Evolutionary conservation across 257 asterid species (phyloP).

Genomic region (Misopates orontium): DNA sequence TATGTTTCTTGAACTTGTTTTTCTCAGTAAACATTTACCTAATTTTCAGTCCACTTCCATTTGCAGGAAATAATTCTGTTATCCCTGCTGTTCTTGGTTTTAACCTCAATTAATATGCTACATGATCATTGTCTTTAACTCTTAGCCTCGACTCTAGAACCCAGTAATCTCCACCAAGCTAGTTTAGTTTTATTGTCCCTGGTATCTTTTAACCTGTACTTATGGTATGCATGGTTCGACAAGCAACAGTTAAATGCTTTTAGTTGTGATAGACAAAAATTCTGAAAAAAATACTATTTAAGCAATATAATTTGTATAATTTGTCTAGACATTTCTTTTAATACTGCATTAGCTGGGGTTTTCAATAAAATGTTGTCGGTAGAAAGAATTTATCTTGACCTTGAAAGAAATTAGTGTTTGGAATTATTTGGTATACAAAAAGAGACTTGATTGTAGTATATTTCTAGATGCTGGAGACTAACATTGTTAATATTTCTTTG

Average conservation of each 20-base stretch:
- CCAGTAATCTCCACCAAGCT: neutral
- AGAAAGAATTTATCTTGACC: slow-evolving; percentile 3
- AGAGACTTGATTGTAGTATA: slow-evolving; percentile 13
- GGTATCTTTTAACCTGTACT: neutral
- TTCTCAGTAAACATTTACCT: slow-evolving; percentile 4
- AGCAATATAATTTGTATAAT: neutral
- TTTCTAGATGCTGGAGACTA: slow-evolving; percentile 18
- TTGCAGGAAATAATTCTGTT: neutral
- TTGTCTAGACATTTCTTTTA: neutral
- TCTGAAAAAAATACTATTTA: too few relatives aligned
- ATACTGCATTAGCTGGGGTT: neutral
- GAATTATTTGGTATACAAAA: slow-evolving; percentile 10
- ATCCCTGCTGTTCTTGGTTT: neutral
- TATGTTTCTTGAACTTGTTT: neutral
- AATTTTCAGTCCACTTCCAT: neutral
- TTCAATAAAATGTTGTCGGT: neutral
- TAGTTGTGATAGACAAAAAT: neutral
- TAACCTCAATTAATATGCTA: slow-evolving; percentile 5
- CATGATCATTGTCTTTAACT: neutral
- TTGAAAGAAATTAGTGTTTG: neutral
- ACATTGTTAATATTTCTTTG: slow-evolving; percentile 23
- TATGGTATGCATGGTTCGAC: neutral
- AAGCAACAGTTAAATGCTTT: neutral
- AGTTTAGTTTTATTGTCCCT: neutral
- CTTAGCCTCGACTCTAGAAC: neutral